A percentile compares a stretch with the other conserved stretches of the same genome.
Conservation (phyloP, 495 filamentous ascomycete genomes). For the Pyrenula aspistea region DNA sequence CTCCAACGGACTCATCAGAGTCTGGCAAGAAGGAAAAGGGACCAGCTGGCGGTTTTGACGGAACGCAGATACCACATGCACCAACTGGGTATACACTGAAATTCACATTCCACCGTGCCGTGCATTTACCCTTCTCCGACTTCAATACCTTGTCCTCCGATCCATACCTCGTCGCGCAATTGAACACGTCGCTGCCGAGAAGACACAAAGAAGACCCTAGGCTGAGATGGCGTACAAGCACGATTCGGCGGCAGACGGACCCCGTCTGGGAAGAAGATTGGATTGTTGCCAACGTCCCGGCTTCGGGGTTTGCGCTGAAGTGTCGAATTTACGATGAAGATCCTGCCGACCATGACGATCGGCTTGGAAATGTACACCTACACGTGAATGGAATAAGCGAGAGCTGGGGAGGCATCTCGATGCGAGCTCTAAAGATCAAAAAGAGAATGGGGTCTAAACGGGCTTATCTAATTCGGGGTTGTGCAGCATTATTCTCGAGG, state of each 20-base stretch:
- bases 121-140: constrained; percentile 72
- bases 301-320: constrained; percentile 67
- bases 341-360: constrained; percentile 73
- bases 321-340: constrained; percentile 82
- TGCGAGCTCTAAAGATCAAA: constrained; percentile 58
- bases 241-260: constrained; percentile 54
- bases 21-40: constrained; percentile 22
- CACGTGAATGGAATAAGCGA: constrained; percentile 42
- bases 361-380: constrained; percentile 71
- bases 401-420: constrained; percentile 54
- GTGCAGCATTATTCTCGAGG: constrained; percentile 42
- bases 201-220: constrained; percentile 72
- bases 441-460: constrained; percentile 77
- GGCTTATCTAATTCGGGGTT: constrained; percentile 60
- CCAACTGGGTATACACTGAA: constrained; percentile 71
- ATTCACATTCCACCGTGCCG: constrained; percentile 72
- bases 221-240: constrained; percentile 62
- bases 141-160: constrained; percentile 67
- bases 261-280: constrained; percentile 77
- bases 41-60: constrained; percentile 69
- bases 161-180: constrained; percentile 64
- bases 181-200: constrained; percentile 47
- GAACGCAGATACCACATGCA: constrained; percentile 59
- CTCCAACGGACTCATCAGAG: constrained; percentile 8
- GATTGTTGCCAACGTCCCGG: constrained; percentile 76